These are phyloP conservation scores for Mortierella sp. DNA, from an alignment of 371 early-diverging fungal genomes.

Conservation along the genomic window DNA sequence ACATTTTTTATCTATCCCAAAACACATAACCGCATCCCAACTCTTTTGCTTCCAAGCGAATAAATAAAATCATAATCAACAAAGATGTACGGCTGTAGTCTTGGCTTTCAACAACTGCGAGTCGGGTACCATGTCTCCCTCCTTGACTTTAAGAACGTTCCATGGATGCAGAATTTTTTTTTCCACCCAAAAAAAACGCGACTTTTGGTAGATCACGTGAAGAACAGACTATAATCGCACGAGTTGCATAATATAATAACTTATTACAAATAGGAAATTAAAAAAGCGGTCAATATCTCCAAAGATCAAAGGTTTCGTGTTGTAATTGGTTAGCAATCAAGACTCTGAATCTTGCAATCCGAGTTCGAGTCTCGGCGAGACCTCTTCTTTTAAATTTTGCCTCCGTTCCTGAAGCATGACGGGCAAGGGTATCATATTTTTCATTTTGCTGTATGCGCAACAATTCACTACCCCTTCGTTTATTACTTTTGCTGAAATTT, in stretches of 20 bases:
- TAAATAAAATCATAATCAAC: not conserved
- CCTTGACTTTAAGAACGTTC: too few species aligned
- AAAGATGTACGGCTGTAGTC: not conserved
- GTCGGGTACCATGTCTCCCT: too few species aligned
- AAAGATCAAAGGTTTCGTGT: not conserved
- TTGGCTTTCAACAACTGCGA: too few species aligned
- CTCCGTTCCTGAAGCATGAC: too few species aligned
- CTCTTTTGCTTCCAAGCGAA: not conserved
- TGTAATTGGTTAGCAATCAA: slow-evolving; percentile 11
- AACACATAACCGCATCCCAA: not conserved
- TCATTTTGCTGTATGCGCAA: too few species aligned
- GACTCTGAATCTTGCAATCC: slow-evolving; percentile 8
- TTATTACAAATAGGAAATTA: not conserved
- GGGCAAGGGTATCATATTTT: too few species aligned
- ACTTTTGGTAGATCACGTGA: not conserved
- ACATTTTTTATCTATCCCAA: not conserved
- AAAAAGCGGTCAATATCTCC: not conserved
- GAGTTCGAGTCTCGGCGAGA: slow-evolving; percentile 6
- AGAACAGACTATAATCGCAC: not conserved
- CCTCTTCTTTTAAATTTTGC: not conserved
- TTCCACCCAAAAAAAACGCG: too few species aligned
- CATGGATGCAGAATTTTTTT: too few species aligned
- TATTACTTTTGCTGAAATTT: not conserved
- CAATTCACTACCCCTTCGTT: not conserved
- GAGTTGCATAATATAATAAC: not conserved